Evolutionary conservation across 208 protist species (phyloP).

Genomic region (Herpetomonas tarakana): DNA sequence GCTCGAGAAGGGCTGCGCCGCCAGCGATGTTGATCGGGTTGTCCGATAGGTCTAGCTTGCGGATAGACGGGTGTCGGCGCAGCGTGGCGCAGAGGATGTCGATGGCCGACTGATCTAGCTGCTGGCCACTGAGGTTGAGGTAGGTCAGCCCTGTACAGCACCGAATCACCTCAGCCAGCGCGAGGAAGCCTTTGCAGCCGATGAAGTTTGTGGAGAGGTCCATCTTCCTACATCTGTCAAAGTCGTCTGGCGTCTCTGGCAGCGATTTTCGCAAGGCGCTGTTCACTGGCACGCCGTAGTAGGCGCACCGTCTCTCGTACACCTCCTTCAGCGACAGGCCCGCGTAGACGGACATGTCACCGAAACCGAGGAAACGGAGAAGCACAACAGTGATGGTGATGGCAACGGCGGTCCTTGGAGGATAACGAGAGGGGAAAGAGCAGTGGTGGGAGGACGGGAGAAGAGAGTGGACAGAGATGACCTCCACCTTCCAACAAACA

Average conservation of each 20-base stretch:
- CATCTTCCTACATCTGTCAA: conserved; percentile 40
- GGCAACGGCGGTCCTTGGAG: no score
- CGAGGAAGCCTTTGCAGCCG: conserved; percentile 70
- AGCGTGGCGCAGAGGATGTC: conserved; percentile 51
- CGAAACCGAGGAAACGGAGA: neutral
- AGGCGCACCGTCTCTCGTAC: conserved; percentile 67
- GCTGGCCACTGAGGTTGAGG: conserved; percentile 57
- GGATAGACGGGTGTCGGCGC: conserved; percentile 50
- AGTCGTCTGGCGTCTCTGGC: conserved; percentile 61
- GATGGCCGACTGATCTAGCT: conserved; percentile 61
- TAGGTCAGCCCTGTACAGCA: conserved; percentile 36
- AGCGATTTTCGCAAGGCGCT: conserved; percentile 41
- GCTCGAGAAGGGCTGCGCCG: conserved; percentile 56
- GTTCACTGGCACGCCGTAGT: conserved; percentile 67
- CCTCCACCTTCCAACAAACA: no score
- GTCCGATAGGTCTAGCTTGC: conserved; percentile 69
- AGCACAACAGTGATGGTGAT: no score
- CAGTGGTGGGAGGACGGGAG: neutral
- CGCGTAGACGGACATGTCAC: conserved; percentile 48
- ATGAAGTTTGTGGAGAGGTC: conserved; percentile 88
- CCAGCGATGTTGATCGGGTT: conserved; percentile 82
- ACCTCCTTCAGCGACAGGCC: conserved; percentile 76
- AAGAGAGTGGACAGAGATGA: no score
- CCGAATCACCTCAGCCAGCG: conserved; percentile 74
- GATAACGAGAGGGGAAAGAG: neutral